These are phyloP conservation scores for Lycium ferocissimum DNA, from an alignment of 257 asterid species.

Conservation along the genomic window DNA sequence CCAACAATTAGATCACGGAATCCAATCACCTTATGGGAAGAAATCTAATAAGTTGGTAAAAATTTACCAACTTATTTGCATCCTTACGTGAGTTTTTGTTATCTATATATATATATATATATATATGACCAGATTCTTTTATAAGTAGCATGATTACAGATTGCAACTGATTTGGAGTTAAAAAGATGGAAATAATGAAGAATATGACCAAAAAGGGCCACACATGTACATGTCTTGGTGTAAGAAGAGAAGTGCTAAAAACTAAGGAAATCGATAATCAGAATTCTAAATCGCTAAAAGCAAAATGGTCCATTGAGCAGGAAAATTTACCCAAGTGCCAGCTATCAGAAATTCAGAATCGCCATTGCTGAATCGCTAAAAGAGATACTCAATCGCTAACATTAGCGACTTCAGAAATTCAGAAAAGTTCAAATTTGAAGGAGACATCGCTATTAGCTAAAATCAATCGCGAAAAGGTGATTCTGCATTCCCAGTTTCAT, in stretches of 20 bases:
- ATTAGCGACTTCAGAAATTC: not conserved
- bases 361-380: not conserved
- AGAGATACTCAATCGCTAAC: not conserved
- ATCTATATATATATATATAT: too few species aligned
- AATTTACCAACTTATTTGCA: not conserved
- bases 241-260: not conserved
- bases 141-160: not conserved
- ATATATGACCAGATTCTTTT: too few species aligned
- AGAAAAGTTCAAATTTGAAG: not conserved
- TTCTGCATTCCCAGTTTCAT: not conserved
- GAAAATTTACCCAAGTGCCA: not conserved
- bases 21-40: not conserved
- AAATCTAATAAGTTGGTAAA: not conserved
- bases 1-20: not conserved
- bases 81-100: not conserved
- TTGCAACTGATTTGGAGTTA: not conserved
- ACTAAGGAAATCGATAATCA: not conserved
- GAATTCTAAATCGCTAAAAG: not conserved
- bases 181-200: slow-evolving; percentile 1
- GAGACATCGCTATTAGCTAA: not conserved
- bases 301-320: not conserved
- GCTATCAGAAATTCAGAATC: not conserved
- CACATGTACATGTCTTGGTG: not conserved
- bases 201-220: not conserved
- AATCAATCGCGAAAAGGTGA: not conserved